A percentile compares a stretch with the other conserved stretches of the same genome.
Evolutionary conservation across 148 eudicot species (phyloP).

Genomic region (Salicornia ramosissima): DNA sequence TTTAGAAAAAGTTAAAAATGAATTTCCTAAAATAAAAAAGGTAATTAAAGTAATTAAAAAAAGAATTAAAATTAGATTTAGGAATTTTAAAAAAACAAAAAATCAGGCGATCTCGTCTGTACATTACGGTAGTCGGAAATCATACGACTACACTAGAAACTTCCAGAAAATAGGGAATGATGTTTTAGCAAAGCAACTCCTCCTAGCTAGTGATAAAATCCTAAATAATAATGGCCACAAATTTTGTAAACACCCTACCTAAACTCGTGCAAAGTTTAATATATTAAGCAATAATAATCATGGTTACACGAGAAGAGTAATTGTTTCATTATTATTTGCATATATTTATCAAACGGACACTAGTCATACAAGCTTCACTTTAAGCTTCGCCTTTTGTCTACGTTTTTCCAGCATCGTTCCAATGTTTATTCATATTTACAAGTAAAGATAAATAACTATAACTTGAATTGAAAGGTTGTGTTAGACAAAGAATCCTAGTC

Average conservation of each 20-base stretch:
- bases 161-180: slow-evolving; percentile 8
- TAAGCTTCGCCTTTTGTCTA: slow-evolving; percentile 12
- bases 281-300: slow-evolving; percentile 16
- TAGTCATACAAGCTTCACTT: slow-evolving; percentile 10
- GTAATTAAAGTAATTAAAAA: no score
- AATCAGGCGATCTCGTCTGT: no score
- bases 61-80: no score
- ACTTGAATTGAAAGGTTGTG: slow-evolving; percentile 7
- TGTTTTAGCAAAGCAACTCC: slow-evolving; percentile 12
- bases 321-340: neutral
- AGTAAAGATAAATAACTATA: slow-evolving; percentile 11
- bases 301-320: slow-evolving; percentile 21
- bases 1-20: no score
- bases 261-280: slow-evolving; percentile 23
- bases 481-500: neutral
- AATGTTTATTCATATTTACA: slow-evolving; percentile 6
- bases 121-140: no score
- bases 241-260: slow-evolving; percentile 9
- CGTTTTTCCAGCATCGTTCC: slow-evolving; percentile 10
- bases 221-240: neutral
- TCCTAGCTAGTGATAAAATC: slow-evolving; percentile 1
- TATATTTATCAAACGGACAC: neutral
- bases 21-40: no score
- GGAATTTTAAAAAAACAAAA: no score
- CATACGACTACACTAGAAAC: no score